Evolutionary conservation across 2,329 filamentous ascomycete genomes (phyloP).

Genomic region (Fonsecaea multimorphosa): DNA sequence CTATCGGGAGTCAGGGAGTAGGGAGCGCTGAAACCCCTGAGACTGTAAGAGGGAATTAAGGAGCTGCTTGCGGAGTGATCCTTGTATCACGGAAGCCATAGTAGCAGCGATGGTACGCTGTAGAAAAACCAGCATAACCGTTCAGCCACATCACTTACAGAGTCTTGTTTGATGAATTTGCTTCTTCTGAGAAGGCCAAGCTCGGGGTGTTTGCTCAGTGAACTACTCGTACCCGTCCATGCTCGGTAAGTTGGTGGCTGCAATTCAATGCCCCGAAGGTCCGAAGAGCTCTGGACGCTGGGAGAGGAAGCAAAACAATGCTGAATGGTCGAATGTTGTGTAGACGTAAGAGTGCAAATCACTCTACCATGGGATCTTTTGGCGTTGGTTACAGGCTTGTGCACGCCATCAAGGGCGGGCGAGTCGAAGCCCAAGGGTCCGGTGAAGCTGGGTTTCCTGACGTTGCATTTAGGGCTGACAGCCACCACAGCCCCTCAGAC

Average conservation of each 20-base stretch:
- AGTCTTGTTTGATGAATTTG: not conserved
- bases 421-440: not conserved
- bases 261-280: not conserved
- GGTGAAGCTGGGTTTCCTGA: constrained; percentile 4
- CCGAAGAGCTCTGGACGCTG: not conserved
- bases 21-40: not conserved
- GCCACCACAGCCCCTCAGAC: constrained; percentile 2
- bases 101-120: no score
- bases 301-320: not conserved
- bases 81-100: not conserved
- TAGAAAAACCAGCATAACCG: not conserved
- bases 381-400: not conserved
- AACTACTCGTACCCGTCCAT: not conserved
- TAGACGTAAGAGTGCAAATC: no score
- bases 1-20: not conserved
- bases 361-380: no score
- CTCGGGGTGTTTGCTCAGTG: not conserved
- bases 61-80: not conserved
- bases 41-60: not conserved
- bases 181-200: not conserved
- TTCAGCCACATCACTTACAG: not conserved
- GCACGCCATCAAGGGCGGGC: not conserved
- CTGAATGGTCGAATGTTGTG: not conserved
- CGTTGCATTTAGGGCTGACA: constrained; percentile 31
- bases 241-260: not conserved